These are phyloP conservation scores for Isabelozyma heimii DNA, from an alignment of 805 yeast species.

Conservation along the genomic window DNA sequence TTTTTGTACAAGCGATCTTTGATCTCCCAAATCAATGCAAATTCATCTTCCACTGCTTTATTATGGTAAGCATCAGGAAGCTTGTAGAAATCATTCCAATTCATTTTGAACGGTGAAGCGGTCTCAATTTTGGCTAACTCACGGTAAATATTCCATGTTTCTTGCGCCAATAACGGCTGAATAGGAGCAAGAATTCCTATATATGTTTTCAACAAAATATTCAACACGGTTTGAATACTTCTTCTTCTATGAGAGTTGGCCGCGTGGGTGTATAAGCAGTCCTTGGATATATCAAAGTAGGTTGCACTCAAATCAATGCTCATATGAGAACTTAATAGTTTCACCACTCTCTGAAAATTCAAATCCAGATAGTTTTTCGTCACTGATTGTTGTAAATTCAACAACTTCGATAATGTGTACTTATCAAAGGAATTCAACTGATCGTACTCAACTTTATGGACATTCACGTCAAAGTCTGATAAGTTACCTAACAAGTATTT, in stretches of 20 bases:
- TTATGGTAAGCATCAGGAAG: conserved; percentile 35
- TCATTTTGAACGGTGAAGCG: conserved; percentile 47
- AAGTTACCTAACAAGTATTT: conserved; percentile 80
- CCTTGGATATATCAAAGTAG: conserved; percentile 86
- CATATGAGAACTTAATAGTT: conserved; percentile 66
- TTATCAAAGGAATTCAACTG: conserved; percentile 50
- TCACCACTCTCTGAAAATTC: conserved; percentile 70
- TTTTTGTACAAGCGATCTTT: conserved; percentile 48
- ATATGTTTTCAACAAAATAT: conserved; percentile 57
- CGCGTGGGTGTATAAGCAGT: conserved; percentile 73
- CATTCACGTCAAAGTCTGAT: conserved; percentile 30
- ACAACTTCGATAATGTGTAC: conserved; percentile 56
- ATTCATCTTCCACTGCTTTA: conserved; percentile 37
- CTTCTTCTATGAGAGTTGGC: conserved; percentile 47
- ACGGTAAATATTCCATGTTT: conserved; percentile 71
- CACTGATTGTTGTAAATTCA: conserved; percentile 42
- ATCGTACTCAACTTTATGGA: conserved; percentile 34
- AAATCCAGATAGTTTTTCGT: conserved; percentile 48
- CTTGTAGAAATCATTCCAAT: conserved; percentile 29
- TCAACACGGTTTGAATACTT: conserved; percentile 65
- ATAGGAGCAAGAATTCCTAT: conserved; percentile 75
- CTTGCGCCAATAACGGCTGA: conserved; percentile 81
- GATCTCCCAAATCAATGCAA: conserved; percentile 44
- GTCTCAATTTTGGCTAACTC: conserved; percentile 12
- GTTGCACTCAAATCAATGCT: conserved; percentile 74